Evolutionary conservation across 2,329 filamentous ascomycete species (phyloP), one percentile per base, ranked within the genome.

Genomic region (Metarhizium anisopliae): DNA sequence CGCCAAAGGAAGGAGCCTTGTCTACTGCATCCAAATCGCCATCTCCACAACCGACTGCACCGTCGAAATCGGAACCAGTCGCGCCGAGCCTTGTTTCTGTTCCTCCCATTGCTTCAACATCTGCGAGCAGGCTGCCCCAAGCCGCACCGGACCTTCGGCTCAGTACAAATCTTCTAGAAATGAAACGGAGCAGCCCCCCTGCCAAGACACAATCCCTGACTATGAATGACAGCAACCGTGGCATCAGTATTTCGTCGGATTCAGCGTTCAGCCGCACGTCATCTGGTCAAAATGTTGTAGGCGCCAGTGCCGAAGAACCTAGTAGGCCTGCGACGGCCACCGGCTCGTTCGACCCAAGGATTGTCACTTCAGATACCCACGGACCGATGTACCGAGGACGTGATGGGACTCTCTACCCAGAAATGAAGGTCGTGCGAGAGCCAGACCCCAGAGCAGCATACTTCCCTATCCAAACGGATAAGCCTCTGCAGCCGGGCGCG

Each of bases 381-480:
- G 68, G 66, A 2, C 62, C 64, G 5, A 63, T 68, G 49, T 72
- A 72, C 58, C 63, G 64, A 29, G 71, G 71, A 38, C 64, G 71
- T 42, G 68, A 73, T 59, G 70, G 73, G 43, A 72, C 71, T 1
- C 58, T 74, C 20, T 76, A 75, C 57, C 68, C 71, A 2, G 73
- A 76, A 57, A 72, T 74, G 68, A 71, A 67, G 52, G 62, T 66
- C 16, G 54, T 65, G 45, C 62, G 63, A 30, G 63, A 71, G 45
- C 63, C 71, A 8, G 68, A 76, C 47, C 66, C 70, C 1, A 64
- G 62, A 54, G 71, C 72, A 3, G 56, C 67, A 20, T 68, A 68
- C 58, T 76, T 76, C 57, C 74, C 74, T 4, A 60, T 55, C 38
- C 68, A 69, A 56, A 64, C 59, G 5, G 63, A 67, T 3, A 56